Evolutionary conservation across 2,329 filamentous ascomycete genomes (phyloP).

Genomic region (Pestalotiopsis sp.): DNA sequence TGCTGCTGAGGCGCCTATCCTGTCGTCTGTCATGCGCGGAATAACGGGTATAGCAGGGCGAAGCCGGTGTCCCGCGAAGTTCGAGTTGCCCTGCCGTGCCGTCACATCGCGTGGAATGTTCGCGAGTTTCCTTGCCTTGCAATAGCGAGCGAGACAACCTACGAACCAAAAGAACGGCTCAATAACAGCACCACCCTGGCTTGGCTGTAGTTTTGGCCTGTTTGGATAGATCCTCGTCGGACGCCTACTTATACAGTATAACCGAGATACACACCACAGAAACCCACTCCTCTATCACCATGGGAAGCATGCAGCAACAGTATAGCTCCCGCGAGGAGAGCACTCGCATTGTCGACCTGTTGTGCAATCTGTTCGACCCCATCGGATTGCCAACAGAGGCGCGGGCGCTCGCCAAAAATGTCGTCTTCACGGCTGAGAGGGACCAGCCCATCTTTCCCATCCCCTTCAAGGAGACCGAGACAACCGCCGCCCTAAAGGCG

Average conservation of each 20-base stretch:
- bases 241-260: background rate
- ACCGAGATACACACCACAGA: background rate
- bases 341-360: background rate
- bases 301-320: background rate
- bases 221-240: background rate
- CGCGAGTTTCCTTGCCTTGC: background rate
- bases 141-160: background rate
- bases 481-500: constrained; percentile 53
- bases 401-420: constrained; percentile 25
- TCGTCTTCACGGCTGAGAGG: constrained; percentile 33
- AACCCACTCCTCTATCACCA: background rate
- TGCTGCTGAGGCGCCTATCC: background rate
- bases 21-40: background rate
- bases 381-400: constrained; percentile 34
- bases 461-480: constrained; percentile 43
- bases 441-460: constrained; percentile 39
- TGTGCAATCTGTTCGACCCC: constrained; percentile 1
- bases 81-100: background rate
- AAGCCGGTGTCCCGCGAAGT: background rate
- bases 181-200: background rate
- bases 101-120: background rate
- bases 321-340: constrained; percentile 7
- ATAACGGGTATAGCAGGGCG: background rate
- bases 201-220: background rate
- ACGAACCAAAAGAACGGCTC: background rate